These are phyloP conservation scores for Sporothrix humicola DNA, from an alignment of 2,329 filamentous ascomycete species.

Conservation along the genomic window DNA sequence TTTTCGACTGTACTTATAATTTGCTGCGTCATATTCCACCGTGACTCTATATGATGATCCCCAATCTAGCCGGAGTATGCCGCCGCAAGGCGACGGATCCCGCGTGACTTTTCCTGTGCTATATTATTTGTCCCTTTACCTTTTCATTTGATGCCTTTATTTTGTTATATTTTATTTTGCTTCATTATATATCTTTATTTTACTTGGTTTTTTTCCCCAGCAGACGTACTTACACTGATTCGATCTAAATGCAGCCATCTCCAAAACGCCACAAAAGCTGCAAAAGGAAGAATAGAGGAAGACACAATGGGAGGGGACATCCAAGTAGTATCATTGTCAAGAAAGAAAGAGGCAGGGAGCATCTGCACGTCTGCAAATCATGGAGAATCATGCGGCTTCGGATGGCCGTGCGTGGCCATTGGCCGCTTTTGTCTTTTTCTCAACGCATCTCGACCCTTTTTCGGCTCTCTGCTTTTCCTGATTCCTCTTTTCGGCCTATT, in stretches of 20 bases:
- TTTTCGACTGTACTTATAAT: neutral
- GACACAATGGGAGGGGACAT: neutral
- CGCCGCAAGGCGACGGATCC: neutral
- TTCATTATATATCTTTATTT: neutral
- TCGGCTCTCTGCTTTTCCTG: neutral
- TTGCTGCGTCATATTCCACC: slow-evolving; percentile 19
- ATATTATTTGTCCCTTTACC: too few relatives aligned
- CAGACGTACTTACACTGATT: neutral
- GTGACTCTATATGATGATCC: too few relatives aligned
- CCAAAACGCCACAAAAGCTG: neutral
- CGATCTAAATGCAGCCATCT: neutral
- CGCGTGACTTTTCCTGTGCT: neutral
- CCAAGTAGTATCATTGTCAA: neutral
- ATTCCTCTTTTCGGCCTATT: neutral
- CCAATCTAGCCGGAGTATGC: neutral
- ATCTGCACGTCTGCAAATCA: neutral
- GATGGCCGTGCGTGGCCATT: slow-evolving; percentile 15
- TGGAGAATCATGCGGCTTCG: slow-evolving; percentile 23
- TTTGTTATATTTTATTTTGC: neutral
- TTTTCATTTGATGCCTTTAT: neutral
- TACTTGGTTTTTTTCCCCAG: neutral
- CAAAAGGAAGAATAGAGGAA: neutral
- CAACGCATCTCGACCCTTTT: neutral
- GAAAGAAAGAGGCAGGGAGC: slow-evolving; percentile 12
- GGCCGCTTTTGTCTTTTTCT: neutral